Base-by-base conservation (phyloP, 164 flowering plant species). In the Kalanchoe fedtschenkoi region DNA sequence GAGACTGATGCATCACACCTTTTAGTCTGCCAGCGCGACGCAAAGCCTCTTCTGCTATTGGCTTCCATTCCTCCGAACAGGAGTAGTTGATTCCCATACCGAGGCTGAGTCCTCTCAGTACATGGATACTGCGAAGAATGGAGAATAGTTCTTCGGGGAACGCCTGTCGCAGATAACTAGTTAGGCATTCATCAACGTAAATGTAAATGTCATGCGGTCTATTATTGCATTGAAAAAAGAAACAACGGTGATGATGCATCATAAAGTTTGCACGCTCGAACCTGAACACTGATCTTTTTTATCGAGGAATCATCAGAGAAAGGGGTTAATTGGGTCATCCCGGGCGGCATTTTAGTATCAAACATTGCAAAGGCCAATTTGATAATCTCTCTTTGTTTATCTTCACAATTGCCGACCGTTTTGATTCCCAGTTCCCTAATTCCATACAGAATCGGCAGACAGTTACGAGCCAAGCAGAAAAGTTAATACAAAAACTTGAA, bases 101-200 rank as follows among this genome's bases (percentile, higher is more conserved):
- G 43, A 88, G 95, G 74, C 96, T 88, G 14, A 93, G 84, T 59
- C 98, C 98, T 80, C 98, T 86, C 61, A 92, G 69, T 17, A 92
- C 77, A 68, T 82, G 88, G 64, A 92, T 85, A 0, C 96, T 86
- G 6, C 98, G 91, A 42, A 89, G 95, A 71, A 93, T 81, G 60
- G 87, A 89, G 74, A 93, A 93, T 28, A 89, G 76, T 73, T 93
- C 98, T 72, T 89, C 98, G 1, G 98, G 98, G 64, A 93, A 93
- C 70, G 78, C 70, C 96, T 86, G 58, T 56, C 54, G 28, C 41
- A 30, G 47, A 64, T 34, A 54, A 35, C 35, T 22, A 8, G n/a
- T 14, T 17, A 54, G 11, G 17, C 33, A 30, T 37, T 37, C 29
- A 22, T 30, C 34, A 44, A 1, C 17, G 14, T 22, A 41, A 35